Conservation (phyloP, 306 rosid genomes). For the Arachis hypogaea region DNA sequence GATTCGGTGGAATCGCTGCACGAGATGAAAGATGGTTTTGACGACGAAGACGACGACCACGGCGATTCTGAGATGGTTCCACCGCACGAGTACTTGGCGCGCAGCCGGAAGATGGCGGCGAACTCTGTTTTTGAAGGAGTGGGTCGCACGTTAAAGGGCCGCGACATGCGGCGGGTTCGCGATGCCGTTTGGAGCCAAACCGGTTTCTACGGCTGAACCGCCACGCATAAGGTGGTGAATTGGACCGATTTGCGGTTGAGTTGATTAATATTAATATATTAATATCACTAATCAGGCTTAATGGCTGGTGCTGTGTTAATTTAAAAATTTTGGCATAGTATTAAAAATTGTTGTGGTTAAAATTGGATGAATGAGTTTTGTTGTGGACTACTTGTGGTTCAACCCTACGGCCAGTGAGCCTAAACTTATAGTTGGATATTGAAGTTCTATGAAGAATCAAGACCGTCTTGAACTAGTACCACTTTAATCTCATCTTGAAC, state of each 20-base stretch:
- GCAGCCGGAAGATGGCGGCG: constrained; percentile 64
- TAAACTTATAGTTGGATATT: constrained; percentile 30
- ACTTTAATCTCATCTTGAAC: not conserved
- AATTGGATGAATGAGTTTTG: constrained; percentile 30
- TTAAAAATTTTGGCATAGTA: not conserved
- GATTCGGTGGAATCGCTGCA: constrained; percentile 75
- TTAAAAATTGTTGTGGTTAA: not conserved
- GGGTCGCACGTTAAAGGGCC: constrained; percentile 91
- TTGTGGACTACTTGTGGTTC: not conserved
- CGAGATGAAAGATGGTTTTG: constrained; percentile 49
- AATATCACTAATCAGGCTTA: not conserved
- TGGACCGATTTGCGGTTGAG: not conserved
- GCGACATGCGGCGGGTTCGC: constrained; percentile 89
- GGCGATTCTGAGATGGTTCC: constrained; percentile 76
- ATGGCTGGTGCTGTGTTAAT: constrained; percentile 1
- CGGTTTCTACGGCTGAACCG: constrained; percentile 76
- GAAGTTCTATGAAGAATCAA: constrained; percentile 12
- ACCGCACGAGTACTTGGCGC: constrained; percentile 95
- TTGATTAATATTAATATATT: constrained; percentile 1
- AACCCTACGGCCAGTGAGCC: constrained; percentile 45
- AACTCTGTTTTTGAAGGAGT: constrained; percentile 96
- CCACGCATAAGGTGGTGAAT: not conserved
- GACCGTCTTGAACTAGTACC: not conserved
- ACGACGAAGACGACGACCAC: constrained; percentile 28
- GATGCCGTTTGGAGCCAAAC: constrained; percentile 98